A percentile compares a stretch with the other conserved stretches of the same genome.
These are phyloP conservation scores for Plasmopara viticola DNA, from an alignment of 352 stramenopile species.

Conservation along the genomic window DNA sequence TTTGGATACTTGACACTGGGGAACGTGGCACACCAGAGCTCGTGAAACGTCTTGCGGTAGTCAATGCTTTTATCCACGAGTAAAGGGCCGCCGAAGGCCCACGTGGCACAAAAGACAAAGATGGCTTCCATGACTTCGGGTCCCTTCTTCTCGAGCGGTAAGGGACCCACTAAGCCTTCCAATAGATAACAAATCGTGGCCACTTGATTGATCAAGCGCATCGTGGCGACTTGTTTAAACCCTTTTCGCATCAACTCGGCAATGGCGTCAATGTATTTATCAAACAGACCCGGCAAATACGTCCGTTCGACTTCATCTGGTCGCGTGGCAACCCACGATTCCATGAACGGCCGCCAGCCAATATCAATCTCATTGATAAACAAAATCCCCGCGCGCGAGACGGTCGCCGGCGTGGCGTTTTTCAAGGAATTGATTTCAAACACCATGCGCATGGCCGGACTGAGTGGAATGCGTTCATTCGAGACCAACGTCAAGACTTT, in stretches of 20 bases:
- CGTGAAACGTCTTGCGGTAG: constrained; percentile 88
- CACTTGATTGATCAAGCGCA: constrained; percentile 94
- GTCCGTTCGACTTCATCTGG: constrained; percentile 89
- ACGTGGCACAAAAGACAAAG: constrained; percentile 95
- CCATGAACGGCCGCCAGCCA: constrained; percentile 94
- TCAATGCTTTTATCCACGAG: constrained; percentile 90
- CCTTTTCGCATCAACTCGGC: constrained; percentile 91
- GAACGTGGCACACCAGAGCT: constrained; percentile 77
- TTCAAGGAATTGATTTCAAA: constrained; percentile 89
- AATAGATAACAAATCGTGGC: constrained; percentile 95
- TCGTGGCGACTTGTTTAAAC: constrained; percentile 93
- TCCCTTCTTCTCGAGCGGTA: constrained; percentile 87
- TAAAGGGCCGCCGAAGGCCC: constrained; percentile 94
- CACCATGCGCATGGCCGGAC: constrained; percentile 84
- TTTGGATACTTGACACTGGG: constrained; percentile 92
- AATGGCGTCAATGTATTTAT: constrained; percentile 94
- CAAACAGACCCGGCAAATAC: constrained; percentile 91
- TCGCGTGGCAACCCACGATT: constrained; percentile 92
- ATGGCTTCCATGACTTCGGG: constrained; percentile 92
- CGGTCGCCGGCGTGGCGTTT: constrained; percentile 80
- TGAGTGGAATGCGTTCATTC: constrained; percentile 83
- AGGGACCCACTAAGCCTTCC: constrained; percentile 86
- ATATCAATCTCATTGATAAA: constrained; percentile 89
- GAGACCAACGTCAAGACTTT: constrained; percentile 92
- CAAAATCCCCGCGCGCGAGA: constrained; percentile 83